Evolutionary conservation across 257 asterid species (phyloP), one percentile per base, ranked within the genome.

Genomic region (Solanum gracilifrons): DNA sequence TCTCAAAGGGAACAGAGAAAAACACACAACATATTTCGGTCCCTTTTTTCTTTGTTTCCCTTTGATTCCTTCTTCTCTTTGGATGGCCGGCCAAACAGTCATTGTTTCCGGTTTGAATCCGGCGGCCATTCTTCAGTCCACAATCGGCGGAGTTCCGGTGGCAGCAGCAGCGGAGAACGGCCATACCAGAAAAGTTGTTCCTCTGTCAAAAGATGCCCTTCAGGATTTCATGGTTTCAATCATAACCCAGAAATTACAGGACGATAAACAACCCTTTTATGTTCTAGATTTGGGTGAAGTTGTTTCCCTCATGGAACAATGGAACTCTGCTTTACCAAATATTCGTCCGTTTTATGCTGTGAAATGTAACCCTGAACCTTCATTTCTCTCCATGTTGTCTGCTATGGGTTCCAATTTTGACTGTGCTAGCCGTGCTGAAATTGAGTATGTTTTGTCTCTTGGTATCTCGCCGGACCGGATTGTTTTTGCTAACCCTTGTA

Each of bases 341-440:
- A 27, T 82, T 18, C 89, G 84, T 83, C 87, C 87, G 6, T 87
- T 82, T 77, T 87, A 87, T 66, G 89, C 89, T 76, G 89, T 87
- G 3, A 87, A 87, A 9, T 82, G 87, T 39, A 87, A 87, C 43
- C 87, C 89, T 5, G 89, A 82, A 37, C 89, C 89, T 43, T 66
- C 83, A 12, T 68, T 87, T 3, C 74, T 87, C 0, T 51, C 87
- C 18, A 62, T 82, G 16, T n/a, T 87, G 39, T 77, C 89, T 13
- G 86, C 89, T 9, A 68, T 87, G 82, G 89, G 82, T 5, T 41
- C 87, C 5, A 41, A 75, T 66, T 87, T 87, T 48, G 89, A 87
- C 64, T 80, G 87, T 85, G 89, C 89, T 35, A 87, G 87, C 73
- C 83, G 72, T 20, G 72, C 87, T 13, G 89, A 87, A 46, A 87